Evolutionary conservation across 805 yeast species (phyloP), one percentile per base, ranked within the genome.

Genomic region (Yamadazyma akitaensis): DNA sequence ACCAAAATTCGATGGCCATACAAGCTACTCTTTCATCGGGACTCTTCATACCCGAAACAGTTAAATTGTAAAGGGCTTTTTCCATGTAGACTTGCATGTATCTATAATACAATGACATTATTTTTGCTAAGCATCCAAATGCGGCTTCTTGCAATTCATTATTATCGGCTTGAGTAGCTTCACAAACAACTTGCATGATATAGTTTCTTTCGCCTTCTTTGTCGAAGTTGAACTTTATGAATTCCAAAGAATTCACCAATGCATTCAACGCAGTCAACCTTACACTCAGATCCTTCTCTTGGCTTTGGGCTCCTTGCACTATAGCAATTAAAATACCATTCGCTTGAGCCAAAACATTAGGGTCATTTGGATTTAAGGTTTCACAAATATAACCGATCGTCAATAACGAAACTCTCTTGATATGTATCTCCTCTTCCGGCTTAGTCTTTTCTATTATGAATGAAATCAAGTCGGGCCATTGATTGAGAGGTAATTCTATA

Each of bases 1-100:
- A 83, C 99, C 99, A 94, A 65, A 94, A 92, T 70, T 94, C 99
- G 48, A 94, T 94, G 26, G 99, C 97, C 97, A 92, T 91, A 62
- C 97, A 89, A 1, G 97, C 85, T 26, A 94, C 98, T 57, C 80
- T 80, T 58, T 87, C 96, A 68, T 88, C 85, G 30, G 70, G 61
- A 47, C 89, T 84, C 66, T 84, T 84, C 97, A 94, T 94, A 37
- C 98, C 97, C 17, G 83, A 70, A 37, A 92, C 90, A 4, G 98
- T 91, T 49, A 94, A 76, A 14, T 89, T 88, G 57, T 86, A 94
- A 44, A 94, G 71, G 1, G 99, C 99, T 72, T 88, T 90, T 68
- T 92, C 97, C 99, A 94, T 94, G 67, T 94, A 94, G 45, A 91
- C 82, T 51, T 86, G 80, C 99, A 94, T 94, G 70, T 80, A 85